Base-by-base conservation (phyloP, 2,329 filamentous ascomycete genomes). In the Colletotrichum sp. region DNA sequence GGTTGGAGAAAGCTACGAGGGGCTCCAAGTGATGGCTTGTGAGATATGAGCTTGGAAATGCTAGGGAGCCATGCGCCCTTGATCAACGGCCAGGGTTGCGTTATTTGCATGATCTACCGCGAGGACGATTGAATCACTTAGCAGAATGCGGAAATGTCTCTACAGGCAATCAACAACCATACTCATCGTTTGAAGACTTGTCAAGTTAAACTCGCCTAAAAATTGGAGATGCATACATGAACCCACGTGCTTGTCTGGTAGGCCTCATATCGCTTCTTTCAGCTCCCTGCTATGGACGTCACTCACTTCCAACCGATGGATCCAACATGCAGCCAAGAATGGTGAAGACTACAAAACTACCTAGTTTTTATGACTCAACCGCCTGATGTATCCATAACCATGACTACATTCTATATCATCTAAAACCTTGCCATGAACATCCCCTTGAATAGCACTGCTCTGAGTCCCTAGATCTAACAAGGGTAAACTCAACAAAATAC, bases 401-500 rank as follows among this genome's bases (percentile, higher is more conserved):
- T 49, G 4, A 21, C n/a, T 21, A 52, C n/a, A 52, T 52, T 52
- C 44, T 21, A 52, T 21, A 52, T 1, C 6, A 21, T n/a, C 44
- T n/a, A 52, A 52, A n/a, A 52, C 3, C 13, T 52, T 1, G 8
- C 6, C 10, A 52, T 21, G 6, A 8, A 52, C 5, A 13, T 21
- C n/a, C 12, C 3, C 44, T 21, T 12, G 4, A 21, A 21, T 2
- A 21, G 10, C n/a, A 21, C n/a, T 21, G 10, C 2, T 8, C 44
- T 52, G 10, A 52, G 0, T 21, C n/a, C n/a, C 18, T 52, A 13
- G 4, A 52, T 6, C 10, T 13, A 21, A 21, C 18, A 21, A 52
- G n/a, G 10, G n/a, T 52, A 21, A 13, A 52, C 10, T 3, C 44
- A n/a, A 21, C 6, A 1, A 13, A 13, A 1, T 2, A 13, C 1